Conservation (phyloP, 768 basidiomycete genomes). For the Tulasnella sp. region DNA sequence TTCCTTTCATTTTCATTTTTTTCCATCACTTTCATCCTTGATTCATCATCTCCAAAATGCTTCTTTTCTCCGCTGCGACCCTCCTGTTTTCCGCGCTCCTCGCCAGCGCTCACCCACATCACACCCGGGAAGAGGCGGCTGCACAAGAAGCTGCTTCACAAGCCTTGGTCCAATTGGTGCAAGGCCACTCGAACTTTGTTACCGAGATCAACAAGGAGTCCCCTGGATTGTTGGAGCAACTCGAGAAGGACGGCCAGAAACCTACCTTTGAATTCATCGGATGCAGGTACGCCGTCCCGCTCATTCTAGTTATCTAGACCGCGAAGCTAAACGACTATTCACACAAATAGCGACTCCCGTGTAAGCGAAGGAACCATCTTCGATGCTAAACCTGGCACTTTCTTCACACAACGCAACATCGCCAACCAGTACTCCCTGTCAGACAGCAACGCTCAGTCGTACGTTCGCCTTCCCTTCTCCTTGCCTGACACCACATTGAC, state of each 20-base stretch:
- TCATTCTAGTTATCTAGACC: no score
- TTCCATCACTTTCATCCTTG: not conserved
- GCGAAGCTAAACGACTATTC: not conserved
- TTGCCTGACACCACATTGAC: not conserved
- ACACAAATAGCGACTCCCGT: not conserved
- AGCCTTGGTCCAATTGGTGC: slow-evolving; percentile 8
- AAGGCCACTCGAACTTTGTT: slow-evolving; percentile 16
- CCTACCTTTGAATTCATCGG: slow-evolving; percentile 10
- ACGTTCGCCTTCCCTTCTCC: not conserved
- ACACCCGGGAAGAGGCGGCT: not conserved
- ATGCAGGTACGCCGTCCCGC: slow-evolving; percentile 3
- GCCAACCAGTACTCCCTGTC: slow-evolving; percentile 3
- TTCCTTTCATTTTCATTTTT: not conserved
- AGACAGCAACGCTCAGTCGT: not conserved
- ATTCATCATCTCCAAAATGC: not conserved
- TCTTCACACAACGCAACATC: slow-evolving; percentile 21
- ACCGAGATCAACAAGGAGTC: not conserved
- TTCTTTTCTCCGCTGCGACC: not conserved
- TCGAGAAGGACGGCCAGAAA: slow-evolving; percentile 15
- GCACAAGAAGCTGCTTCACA: slow-evolving; percentile 5
- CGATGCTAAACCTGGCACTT: slow-evolving; percentile 18
- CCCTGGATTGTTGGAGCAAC: slow-evolving; percentile 6
- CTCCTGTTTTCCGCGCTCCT: not conserved
- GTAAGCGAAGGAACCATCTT: slow-evolving; percentile 18
- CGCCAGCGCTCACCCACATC: not conserved